Base-by-base conservation (phyloP, 2,329 filamentous ascomycete genomes). In the Botrytis pseudocinerea region DNA sequence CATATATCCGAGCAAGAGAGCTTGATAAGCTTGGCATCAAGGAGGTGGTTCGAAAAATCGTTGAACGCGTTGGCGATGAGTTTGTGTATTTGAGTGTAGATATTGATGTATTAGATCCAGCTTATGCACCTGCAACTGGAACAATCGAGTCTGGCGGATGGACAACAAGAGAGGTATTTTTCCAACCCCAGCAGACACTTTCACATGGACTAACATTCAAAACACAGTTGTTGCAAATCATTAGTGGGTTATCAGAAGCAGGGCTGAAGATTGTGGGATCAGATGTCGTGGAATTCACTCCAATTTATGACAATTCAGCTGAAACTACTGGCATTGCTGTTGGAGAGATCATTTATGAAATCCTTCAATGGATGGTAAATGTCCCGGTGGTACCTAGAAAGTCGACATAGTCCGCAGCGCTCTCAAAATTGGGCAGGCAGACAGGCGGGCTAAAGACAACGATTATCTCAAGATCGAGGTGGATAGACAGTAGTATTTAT, bases 101-200 rank as follows among this genome's bases (percentile, higher is more conserved):
- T 66, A 80, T 80, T 51, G 79, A 80, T 73, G 79, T 80, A 1
- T 69, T 80, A 6, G 79, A 80, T 74, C 79, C 79, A 25, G 78
- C 79, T 10, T 80, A 76, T 72, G 78, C 79, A 22, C 78, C 79
- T 32, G 79, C 78, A 10, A 81, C 80, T 22, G 80, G 79, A 4
- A 80, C 79, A 0, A 79, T 80, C 62, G 80, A 80, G 51, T 76
- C 80, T 12, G 80, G 80, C 25, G 80, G 80, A 40, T 81, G 79
- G 79, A 79, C 79, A 8, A 80, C 79, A 32, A 77, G 80, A 77
- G 80, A 80, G 70, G 77, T 79, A 62, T 60, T 66, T 73, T 14
- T 38, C 25, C 9, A 20, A 9, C 5, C 16, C 9, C 32, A 12
- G 6, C 6, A 18, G 3, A 6, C 38, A 9, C 46, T 14, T 51